Evolutionary conservation across 805 yeast genomes (phyloP), one percentile per base, ranked within the genome.

Genomic region (Wickerhamiella slavikovae): DNA sequence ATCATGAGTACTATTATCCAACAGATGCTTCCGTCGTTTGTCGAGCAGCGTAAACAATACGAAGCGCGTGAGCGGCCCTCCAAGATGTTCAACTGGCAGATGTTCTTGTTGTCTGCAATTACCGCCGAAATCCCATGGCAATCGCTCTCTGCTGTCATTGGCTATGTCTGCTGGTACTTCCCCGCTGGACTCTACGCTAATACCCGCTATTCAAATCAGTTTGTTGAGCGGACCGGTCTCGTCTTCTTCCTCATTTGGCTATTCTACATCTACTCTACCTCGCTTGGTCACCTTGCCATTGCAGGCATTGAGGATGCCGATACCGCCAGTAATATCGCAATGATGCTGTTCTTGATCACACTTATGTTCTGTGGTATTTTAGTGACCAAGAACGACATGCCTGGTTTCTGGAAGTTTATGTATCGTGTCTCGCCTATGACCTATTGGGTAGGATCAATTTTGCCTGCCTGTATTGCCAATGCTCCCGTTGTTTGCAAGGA

Each of bases 321-420:
- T 28, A 59, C 78, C 15, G 80, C 80, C 11, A 65, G 68, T 28
- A 69, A 70, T 31, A 49, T 73, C 27, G 53, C 62, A 30, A 61
- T 73, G 25, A 49, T 74, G 38, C 49, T 66, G 36, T 62, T 67
- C 47, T 55, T 72, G 21, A 63, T 74, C 45, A 49, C 65, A 41
- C 59, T 73, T 33, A 55, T 71, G 15, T 75, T 76, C 55, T 62
- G 76, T 48, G 80, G 83, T 55, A 72, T 73, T 33, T 55, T 71
- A 35, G 78, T 71, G 43, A 66, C 70, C 12, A 52, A 52, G 5
- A 24, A 36, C 3, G 51, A 58, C 30, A 63, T 76, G 71, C 89
- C 91, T 9, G 70, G 77, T 1, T 78, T 78, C 57, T 78, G 91
- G 91, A 68, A 65, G 27, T 78, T 74, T 48, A 74, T 78, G 82